Evolutionary conservation across 805 yeast species (phyloP).

Genomic region (Suhomyces emberorum): DNA sequence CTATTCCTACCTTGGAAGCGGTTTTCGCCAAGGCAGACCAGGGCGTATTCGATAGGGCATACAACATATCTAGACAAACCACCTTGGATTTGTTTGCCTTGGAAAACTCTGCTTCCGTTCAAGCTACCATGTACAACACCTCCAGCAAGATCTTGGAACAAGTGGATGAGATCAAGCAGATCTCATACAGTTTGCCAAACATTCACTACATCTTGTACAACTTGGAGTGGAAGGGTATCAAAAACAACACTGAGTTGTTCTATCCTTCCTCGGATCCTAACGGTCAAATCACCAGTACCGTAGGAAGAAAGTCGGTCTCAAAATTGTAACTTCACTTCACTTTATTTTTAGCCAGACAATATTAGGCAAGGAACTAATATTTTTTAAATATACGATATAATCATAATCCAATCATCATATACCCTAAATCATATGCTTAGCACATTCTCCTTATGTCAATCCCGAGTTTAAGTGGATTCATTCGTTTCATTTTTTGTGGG

Average conservation of each 20-base stretch:
- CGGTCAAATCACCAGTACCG: slow-evolving; percentile 86
- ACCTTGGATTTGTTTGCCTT: slow-evolving; percentile 77
- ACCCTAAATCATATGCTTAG: background rate
- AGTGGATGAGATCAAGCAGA: slow-evolving; percentile 58
- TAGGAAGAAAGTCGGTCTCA: slow-evolving; percentile 54
- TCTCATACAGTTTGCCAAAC: slow-evolving; percentile 79
- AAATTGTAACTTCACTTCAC: slow-evolving; percentile 43
- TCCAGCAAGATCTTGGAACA: slow-evolving; percentile 61
- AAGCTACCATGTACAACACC: slow-evolving; percentile 97
- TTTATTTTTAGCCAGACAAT: no score
- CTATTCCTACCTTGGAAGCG: slow-evolving; percentile 47
- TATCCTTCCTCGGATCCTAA: slow-evolving; percentile 92
- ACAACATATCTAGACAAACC: slow-evolving; percentile 56
- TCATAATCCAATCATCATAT: no score
- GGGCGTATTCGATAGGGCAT: slow-evolving; percentile 65
- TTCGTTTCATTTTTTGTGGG: no score
- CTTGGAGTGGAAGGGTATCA: slow-evolving; percentile 78
- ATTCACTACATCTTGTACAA: slow-evolving; percentile 85
- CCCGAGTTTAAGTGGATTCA: no score
- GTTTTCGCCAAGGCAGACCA: slow-evolving; percentile 51
- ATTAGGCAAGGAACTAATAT: no score
- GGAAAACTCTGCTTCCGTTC: slow-evolving; percentile 91
- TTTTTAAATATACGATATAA: no score
- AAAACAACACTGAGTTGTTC: slow-evolving; percentile 76
- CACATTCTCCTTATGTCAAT: no score